These are phyloP conservation scores for Gracilaria vermiculophylla DNA, from an alignment of 23 red algal species.

Conservation along the genomic window DNA sequence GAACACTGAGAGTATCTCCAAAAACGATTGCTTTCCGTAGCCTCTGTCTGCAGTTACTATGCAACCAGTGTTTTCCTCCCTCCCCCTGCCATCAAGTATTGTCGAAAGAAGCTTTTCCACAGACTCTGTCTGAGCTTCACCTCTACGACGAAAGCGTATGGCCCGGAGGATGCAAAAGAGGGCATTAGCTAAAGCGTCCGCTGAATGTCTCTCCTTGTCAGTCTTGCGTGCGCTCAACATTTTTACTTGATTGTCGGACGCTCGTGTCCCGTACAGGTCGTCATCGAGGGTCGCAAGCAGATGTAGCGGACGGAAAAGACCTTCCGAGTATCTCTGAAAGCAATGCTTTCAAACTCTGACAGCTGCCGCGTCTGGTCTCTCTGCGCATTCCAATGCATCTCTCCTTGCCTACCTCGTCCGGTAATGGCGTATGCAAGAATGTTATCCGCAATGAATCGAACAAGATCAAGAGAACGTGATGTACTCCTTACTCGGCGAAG, in stretches of 20 bases:
- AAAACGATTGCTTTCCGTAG: not conserved
- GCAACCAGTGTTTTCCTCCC: not conserved
- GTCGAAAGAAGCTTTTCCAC: constrained; percentile 6
- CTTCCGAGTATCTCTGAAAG: constrained; percentile 26
- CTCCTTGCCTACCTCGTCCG: not conserved
- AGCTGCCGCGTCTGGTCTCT: constrained; percentile 6
- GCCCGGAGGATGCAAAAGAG: constrained; percentile 2
- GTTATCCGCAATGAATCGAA: constrained; percentile 19
- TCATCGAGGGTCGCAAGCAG: constrained; percentile 11
- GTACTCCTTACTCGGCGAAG: not conserved
- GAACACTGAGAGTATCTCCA: constrained; percentile 4
- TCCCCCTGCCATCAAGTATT: not conserved
- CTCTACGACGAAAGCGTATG: not conserved
- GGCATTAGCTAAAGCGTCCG: constrained; percentile 20
- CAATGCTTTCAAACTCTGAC: constrained; percentile 28
- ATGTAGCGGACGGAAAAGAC: not conserved
- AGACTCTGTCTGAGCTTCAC: not conserved
- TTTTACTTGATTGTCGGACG: constrained; percentile 37
- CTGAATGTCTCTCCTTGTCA: not conserved
- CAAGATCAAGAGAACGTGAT: not conserved
- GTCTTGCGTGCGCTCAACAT: not conserved
- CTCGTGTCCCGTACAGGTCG: constrained; percentile 29
- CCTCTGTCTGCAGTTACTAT: constrained; percentile 30
- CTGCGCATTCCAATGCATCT: not conserved
- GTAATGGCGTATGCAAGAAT: not conserved